phyloP scores from a whole-genome alignment of 148 eudicot genomes.

The Persicaria tinctoria region DNA sequence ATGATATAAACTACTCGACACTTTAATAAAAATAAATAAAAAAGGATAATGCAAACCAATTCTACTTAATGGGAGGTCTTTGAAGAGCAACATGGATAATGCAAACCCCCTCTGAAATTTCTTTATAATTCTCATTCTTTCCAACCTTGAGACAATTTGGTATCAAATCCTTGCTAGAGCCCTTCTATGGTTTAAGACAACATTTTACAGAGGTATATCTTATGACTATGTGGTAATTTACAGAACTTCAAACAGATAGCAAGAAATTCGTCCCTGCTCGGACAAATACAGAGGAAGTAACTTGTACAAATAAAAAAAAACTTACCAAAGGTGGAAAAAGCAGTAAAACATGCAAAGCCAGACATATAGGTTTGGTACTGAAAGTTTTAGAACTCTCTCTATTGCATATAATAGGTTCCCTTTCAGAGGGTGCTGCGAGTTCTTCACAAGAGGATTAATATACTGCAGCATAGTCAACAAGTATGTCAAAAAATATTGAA shows the following conservation, averaged over 20 bases:
- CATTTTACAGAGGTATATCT: not conserved
- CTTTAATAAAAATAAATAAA: no score
- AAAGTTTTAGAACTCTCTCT: conserved; percentile 95
- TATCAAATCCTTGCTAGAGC: not conserved
- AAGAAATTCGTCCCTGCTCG: not conserved
- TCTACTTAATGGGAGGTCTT: not conserved
- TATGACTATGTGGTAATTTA: not conserved
- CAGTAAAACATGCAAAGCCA: conserved; percentile 99
- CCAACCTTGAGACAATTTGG: not conserved
- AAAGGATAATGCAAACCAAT: not conserved
- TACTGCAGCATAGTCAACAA: conserved; percentile 45
- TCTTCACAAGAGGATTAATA: conserved; percentile 84
- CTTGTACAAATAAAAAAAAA: conserved; percentile 7
- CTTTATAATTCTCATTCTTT: not conserved
- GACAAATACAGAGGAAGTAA: conserved; percentile 1
- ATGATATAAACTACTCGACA: no score
- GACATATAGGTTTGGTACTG: conserved; percentile 90
- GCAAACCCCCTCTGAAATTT: not conserved
- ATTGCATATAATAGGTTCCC: conserved; percentile 82
- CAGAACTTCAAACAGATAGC: no score
- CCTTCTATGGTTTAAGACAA: not conserved
- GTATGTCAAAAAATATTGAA: conserved; percentile 10
- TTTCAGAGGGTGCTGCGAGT: conserved; percentile 90
- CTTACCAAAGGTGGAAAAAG: conserved; percentile 94
- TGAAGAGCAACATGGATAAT: not conserved